A percentile compares a stretch with the other conserved stretches of the same genome.
phyloP scores from a whole-genome alignment of 345 rosid species.

The Pseudoturritis turrita region DNA sequence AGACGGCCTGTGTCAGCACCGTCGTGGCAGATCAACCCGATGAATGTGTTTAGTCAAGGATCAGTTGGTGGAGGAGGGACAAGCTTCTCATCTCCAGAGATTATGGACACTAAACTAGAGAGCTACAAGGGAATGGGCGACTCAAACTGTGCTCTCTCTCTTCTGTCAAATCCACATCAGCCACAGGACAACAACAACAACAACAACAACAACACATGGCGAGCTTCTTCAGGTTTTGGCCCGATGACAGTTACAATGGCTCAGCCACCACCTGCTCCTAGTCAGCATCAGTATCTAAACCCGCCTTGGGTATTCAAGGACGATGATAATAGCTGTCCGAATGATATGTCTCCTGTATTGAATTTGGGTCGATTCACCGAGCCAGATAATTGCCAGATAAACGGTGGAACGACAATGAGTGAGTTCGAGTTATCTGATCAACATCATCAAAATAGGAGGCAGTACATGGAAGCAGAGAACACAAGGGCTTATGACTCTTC shows the following conservation, averaged over 20 bases:
- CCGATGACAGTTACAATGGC: constrained; percentile 40
- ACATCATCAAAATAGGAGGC: constrained; percentile 48
- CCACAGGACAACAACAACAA: constrained; percentile 49
- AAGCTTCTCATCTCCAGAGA: constrained; percentile 46
- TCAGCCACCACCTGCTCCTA: constrained; percentile 47
- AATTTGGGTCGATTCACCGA: constrained; percentile 48
- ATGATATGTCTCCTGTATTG: constrained; percentile 42
- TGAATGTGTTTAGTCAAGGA: constrained; percentile 48
- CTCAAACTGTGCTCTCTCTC: constrained; percentile 99
- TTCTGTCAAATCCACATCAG: constrained; percentile 94
- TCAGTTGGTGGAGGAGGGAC: constrained; percentile 41
- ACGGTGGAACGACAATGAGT: constrained; percentile 30
- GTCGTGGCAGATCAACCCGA: constrained; percentile 33
- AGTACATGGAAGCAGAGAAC: constrained; percentile 51
- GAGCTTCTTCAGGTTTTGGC: constrained; percentile 35
- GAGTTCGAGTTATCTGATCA: constrained; percentile 47
- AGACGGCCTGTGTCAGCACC: constrained; percentile 46
- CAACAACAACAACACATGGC: constrained; percentile 35
- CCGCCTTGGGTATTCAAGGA: constrained; percentile 57
- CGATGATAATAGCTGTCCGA: constrained; percentile 33
- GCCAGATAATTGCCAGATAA: constrained; percentile 34
- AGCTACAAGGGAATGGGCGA: constrained; percentile 62
- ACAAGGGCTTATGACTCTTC: constrained; percentile 58
- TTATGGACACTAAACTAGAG: constrained; percentile 47
- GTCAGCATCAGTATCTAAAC: constrained; percentile 42